Conservation (phyloP, 1,284 basidiomycete genomes). For the Caloboletus firmus region DNA sequence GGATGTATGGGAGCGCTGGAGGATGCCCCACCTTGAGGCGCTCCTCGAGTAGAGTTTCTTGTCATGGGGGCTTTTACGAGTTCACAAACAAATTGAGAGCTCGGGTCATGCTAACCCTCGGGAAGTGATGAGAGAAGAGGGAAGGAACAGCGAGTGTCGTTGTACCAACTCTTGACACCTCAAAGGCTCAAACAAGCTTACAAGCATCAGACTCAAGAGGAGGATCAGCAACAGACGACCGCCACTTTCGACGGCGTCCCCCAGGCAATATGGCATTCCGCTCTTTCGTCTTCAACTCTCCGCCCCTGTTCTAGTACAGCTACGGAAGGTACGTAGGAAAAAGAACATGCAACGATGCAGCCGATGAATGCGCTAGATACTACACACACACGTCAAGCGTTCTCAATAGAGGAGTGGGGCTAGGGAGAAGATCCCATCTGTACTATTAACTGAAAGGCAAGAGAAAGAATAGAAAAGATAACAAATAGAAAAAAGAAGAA, state of each 20-base stretch:
- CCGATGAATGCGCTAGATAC: slow-evolving; percentile 16
- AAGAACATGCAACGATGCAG: slow-evolving; percentile 9
- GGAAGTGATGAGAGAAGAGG: no score
- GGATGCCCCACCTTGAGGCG: slow-evolving; percentile 30
- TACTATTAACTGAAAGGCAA: slow-evolving; percentile 9
- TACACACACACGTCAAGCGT: slow-evolving; percentile 25
- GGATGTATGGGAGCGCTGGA: slow-evolving; percentile 18
- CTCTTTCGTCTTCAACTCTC: slow-evolving; percentile 8
- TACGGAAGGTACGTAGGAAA: slow-evolving; percentile 12
- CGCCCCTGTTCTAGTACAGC: slow-evolving; percentile 21
- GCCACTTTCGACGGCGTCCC: slow-evolving; percentile 11
- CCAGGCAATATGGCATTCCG: slow-evolving; percentile 16
- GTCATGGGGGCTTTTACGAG: no score
- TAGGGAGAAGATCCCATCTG: slow-evolving; percentile 7
- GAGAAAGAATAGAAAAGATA: slow-evolving; percentile 19
- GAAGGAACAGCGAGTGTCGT: no score
- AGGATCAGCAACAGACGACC: slow-evolving; percentile 2
- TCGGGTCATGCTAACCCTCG: no score
- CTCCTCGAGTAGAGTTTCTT: slow-evolving; percentile 22
- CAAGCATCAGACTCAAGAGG: not conserved
- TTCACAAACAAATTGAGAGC: no score
- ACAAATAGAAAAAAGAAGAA: slow-evolving; percentile 9
- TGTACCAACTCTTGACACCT: no score
- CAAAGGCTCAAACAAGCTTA: no score
- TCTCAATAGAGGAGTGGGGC: slow-evolving; percentile 12